Conservation (phyloP, 83 land plant genomes). For the Isoetes engelmannii region DNA sequence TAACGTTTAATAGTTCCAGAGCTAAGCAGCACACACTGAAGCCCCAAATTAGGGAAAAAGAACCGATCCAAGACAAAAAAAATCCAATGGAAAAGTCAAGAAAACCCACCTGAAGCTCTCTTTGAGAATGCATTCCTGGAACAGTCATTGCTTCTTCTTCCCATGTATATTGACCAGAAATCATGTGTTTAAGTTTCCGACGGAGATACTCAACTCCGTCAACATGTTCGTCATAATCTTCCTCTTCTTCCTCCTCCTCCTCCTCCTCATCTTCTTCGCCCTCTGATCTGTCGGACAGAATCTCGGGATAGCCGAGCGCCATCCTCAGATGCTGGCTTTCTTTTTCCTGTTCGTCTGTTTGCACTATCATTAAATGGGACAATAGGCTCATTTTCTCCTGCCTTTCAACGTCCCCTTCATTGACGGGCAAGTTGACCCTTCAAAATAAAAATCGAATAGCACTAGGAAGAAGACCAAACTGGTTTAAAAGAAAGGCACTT, state of each 20-base stretch:
- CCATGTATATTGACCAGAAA: neutral
- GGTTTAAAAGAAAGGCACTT: too few relatives aligned
- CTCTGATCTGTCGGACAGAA: neutral
- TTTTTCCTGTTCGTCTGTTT: neutral
- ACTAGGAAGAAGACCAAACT: too few relatives aligned
- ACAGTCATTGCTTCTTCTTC: conserved; percentile 2
- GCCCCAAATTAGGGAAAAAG: too few relatives aligned
- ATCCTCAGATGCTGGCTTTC: neutral
- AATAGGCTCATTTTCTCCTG: neutral
- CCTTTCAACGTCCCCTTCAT: neutral
- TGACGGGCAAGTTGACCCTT: too few relatives aligned
- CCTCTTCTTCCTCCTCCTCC: neutral
- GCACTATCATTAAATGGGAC: neutral
- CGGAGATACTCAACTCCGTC: conserved; percentile 1
- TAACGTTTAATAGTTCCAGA: neutral
- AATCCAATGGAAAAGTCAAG: neutral
- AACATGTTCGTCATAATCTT: neutral
- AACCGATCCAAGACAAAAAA: neutral
- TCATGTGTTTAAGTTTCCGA: neutral
- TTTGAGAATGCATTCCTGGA: conserved; percentile 7
- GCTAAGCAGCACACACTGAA: neutral
- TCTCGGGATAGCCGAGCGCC: neutral
- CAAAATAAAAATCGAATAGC: too few relatives aligned
- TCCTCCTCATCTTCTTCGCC: neutral
- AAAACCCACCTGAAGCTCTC: neutral